Conservation (phyloP, 805 yeast species). For the Sugiyamaella valdiviana region DNA sequence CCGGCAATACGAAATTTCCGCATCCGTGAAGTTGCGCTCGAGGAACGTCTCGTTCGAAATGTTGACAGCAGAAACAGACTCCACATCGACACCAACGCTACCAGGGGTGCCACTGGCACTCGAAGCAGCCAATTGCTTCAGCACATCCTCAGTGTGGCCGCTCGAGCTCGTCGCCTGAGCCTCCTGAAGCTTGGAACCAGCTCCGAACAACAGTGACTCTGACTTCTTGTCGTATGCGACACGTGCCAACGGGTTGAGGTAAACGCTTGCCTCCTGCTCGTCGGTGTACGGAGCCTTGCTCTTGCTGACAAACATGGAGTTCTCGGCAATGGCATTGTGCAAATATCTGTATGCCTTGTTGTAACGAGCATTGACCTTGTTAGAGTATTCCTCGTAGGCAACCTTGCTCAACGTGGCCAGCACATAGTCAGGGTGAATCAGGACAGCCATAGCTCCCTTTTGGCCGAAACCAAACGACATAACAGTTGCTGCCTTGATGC, state of each 20-base stretch:
- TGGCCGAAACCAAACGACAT: constrained; percentile 99
- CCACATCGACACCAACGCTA: constrained; percentile 96
- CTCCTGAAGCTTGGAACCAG: constrained; percentile 29
- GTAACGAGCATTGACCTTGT: constrained; percentile 72
- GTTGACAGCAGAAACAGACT: constrained; percentile 74
- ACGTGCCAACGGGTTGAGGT: constrained; percentile 93
- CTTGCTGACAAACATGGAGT: constrained; percentile 88
- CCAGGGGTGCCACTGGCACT: constrained; percentile 41
- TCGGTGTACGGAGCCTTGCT: constrained; percentile 88
- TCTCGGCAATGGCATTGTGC: constrained; percentile 90
- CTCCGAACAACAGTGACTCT: constrained; percentile 29
- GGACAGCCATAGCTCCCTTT: constrained; percentile 96
- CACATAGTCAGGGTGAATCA: constrained; percentile 88
- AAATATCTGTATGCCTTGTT: constrained; percentile 87
- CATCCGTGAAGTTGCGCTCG: constrained; percentile 82
- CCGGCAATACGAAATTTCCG: constrained; percentile 73
- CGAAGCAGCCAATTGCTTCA: constrained; percentile 47
- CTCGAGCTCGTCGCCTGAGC: constrained; percentile 37
- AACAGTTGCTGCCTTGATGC: constrained; percentile 92
- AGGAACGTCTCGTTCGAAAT: constrained; percentile 84
- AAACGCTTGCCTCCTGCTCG: constrained; percentile 82
- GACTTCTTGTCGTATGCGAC: constrained; percentile 41
- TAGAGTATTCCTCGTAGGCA: constrained; percentile 64
- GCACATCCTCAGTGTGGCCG: constrained; percentile 56
- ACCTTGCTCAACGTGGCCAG: constrained; percentile 70